These are phyloP conservation scores for Aspergillus piperis DNA, from an alignment of 2,329 filamentous ascomycete genomes.

Conservation along the genomic window DNA sequence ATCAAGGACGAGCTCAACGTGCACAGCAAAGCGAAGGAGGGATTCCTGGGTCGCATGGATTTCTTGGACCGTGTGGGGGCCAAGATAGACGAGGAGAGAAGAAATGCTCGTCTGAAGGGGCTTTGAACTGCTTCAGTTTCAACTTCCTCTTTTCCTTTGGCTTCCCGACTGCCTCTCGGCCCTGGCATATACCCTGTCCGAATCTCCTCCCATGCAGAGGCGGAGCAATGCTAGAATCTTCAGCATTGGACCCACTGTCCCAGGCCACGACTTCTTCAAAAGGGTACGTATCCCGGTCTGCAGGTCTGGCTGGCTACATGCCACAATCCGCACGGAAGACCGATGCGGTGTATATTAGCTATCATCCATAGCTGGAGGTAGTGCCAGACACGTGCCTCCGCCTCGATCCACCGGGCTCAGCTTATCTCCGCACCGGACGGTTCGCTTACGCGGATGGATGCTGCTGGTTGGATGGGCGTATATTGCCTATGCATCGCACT, in stretches of 20 bases:
- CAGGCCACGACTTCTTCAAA: background rate
- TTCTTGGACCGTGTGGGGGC: constrained; percentile 62
- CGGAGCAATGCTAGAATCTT: background rate
- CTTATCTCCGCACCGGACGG: background rate
- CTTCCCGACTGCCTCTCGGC: background rate
- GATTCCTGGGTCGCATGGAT: constrained; percentile 63
- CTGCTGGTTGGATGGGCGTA: background rate
- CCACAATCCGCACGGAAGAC: background rate
- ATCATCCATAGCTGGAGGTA: background rate
- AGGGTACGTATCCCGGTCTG: background rate
- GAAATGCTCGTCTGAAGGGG: constrained; percentile 52
- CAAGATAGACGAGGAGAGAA: constrained; percentile 58
- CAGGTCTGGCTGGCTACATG: background rate
- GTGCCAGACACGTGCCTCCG: background rate
- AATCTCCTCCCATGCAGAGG: background rate
- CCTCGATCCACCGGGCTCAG: background rate
- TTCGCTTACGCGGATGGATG: background rate
- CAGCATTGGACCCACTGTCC: background rate
- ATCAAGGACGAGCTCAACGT: constrained; percentile 63
- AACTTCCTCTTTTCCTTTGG: background rate
- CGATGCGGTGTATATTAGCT: background rate
- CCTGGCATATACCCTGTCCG: background rate
- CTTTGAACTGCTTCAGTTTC: constrained; percentile 20
- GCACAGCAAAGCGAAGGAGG: constrained; percentile 63
- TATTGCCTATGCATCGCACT: background rate